Base-by-base conservation (phyloP, 805 yeast genomes). In the Myxozyma neglecta region DNA sequence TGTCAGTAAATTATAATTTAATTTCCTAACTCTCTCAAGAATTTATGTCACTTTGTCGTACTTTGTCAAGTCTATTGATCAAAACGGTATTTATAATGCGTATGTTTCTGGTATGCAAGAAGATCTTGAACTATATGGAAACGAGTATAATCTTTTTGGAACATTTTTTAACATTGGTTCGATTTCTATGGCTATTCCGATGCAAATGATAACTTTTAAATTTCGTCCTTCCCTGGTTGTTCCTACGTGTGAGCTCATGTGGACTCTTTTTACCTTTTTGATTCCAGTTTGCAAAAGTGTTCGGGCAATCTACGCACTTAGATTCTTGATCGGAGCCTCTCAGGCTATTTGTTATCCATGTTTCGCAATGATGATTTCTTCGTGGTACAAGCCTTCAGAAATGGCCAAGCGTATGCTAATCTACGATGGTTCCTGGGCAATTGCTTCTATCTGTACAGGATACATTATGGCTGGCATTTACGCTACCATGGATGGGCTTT, bases 1-100 rank as follows among this genome's bases (percentile, higher is more conserved):
- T 39, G 42, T 39, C n/a, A 3, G n/a, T n/a, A 13, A 2, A 39
- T 39, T 39, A 3, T 39, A 13, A n/a, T 39, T 39, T 13, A 13
- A 39, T n/a, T n/a, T 39, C 24, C 46, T 42, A 42, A 42, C 18
- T n/a, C n/a, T 42, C 3, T 20, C 35, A 16, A 42, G 56, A 42
- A 43, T 53, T 14, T 42, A 53, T 29, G 47, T 85, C 88, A 89
- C 80, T 84, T 73, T 84, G 60, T 84, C 84, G 0, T 86, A 86
- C 72, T 87, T 88, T 87, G 83, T 86, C 58, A 86, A 86, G 70
- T 83, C 84, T 56, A 74, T 87, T 48, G 90, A 87, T 70, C 80
- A 79, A 59, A 76, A 82, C 50, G 87, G 86, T 71, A 74, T 83
- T 57, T 80, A 49, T 44, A 84, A 86, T 69, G 90, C 90, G 1